These are phyloP conservation scores for Hygrophoropsis aurantiaca DNA, from an alignment of 768 basidiomycete genomes.

Conservation along the genomic window DNA sequence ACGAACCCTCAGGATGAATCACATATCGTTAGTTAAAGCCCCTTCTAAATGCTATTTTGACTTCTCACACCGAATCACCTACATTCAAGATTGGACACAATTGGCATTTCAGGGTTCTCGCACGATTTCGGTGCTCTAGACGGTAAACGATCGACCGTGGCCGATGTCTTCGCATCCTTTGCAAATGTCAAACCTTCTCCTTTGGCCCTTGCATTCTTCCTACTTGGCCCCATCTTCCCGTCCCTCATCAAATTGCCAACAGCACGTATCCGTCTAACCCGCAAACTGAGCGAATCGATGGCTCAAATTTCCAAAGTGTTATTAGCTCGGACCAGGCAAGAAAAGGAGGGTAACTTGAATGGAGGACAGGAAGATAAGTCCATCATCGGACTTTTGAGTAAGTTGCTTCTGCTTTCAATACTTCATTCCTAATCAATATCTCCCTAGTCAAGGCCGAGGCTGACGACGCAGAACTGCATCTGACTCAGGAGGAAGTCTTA, in stretches of 20 bases:
- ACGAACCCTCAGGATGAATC: slow-evolving; percentile 21
- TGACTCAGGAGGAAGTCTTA: slow-evolving; percentile 22
- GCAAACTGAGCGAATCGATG: slow-evolving; percentile 32
- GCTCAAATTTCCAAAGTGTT: slow-evolving; percentile 38
- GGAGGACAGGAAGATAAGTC: slow-evolving; percentile 19
- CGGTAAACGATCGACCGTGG: slow-evolving; percentile 42
- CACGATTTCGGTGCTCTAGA: slow-evolving; percentile 55
- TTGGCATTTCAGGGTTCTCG: slow-evolving; percentile 58
- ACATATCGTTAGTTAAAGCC: slow-evolving; percentile 19
- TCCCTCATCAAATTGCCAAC: slow-evolving; percentile 36
- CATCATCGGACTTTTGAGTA: slow-evolving; percentile 13
- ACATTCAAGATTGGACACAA: slow-evolving; percentile 46
- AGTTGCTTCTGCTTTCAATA: neutral
- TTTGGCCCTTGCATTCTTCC: slow-evolving; percentile 31
- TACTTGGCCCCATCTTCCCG: slow-evolving; percentile 38
- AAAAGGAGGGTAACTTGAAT: slow-evolving; percentile 19
- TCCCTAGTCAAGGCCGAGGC: slow-evolving; percentile 36
- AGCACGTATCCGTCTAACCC: slow-evolving; percentile 26
- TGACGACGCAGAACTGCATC: slow-evolving; percentile 17
- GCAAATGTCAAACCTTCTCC: slow-evolving; percentile 22
- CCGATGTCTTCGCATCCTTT: slow-evolving; percentile 39
- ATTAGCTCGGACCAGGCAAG: slow-evolving; percentile 33
- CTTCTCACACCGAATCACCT: neutral
- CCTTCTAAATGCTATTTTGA: neutral
- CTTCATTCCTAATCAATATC: neutral